Conservation (phyloP, 2,329 filamentous ascomycete genomes). For the Aspergillus candidus region DNA sequence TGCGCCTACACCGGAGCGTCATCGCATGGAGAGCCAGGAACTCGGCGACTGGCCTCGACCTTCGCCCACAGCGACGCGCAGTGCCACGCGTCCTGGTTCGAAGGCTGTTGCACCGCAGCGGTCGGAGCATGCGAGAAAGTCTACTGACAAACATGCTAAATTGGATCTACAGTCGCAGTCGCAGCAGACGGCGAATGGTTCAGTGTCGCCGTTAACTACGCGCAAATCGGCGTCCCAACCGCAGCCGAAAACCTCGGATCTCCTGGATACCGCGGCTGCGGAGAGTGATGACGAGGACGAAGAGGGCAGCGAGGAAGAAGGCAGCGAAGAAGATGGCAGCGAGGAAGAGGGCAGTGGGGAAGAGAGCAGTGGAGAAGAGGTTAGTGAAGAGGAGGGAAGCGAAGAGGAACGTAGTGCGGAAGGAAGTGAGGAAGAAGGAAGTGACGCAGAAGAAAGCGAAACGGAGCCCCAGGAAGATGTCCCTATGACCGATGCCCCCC, state of each 20-base stretch:
- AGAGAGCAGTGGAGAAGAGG: background rate
- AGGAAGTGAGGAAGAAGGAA: constrained; percentile 1
- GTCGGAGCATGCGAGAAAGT: background rate
- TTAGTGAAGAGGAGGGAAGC: constrained; percentile 1
- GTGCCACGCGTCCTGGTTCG: constrained; percentile 4
- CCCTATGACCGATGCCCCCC: constrained; percentile 11
- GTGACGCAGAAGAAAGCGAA: background rate
- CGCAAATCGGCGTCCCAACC: background rate
- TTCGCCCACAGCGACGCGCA: constrained; percentile 1
- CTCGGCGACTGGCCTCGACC: constrained; percentile 19
- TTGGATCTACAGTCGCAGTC: background rate
- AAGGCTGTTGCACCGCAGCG: constrained; percentile 1
- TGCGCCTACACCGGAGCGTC: constrained; percentile 6
- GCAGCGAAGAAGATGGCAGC: background rate
- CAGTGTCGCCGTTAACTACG: background rate
- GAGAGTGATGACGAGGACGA: background rate
- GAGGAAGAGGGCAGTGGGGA: background rate
- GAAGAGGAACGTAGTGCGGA: background rate
- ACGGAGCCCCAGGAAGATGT: constrained; percentile 13
- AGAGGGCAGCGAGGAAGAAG: background rate
- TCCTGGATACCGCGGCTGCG: background rate
- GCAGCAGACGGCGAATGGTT: background rate
- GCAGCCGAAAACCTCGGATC: background rate
- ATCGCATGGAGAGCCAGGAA: constrained; percentile 23
- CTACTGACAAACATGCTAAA: background rate